Conservation (phyloP, 257 asterid species). For the Euphrasia confusa region DNA sequence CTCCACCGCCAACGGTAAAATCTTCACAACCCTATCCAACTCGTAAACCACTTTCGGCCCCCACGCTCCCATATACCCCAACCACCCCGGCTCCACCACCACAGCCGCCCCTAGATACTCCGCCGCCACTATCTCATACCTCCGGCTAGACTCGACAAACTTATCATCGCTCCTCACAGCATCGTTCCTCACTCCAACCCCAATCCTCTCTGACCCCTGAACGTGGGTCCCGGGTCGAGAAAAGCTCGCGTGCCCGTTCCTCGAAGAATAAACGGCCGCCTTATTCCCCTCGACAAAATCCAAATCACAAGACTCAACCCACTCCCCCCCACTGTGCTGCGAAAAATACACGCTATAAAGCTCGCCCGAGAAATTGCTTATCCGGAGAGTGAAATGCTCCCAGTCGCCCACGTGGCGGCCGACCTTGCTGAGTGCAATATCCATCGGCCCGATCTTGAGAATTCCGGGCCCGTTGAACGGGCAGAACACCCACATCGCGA, state of each 20-base stretch:
- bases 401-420: conserved; percentile 96
- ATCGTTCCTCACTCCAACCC: conserved; percentile 85
- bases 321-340: conserved; percentile 91
- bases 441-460: conserved; percentile 56
- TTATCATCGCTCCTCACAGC: conserved; percentile 43
- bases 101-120: conserved; percentile 69
- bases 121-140: conserved; percentile 75
- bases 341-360: conserved; percentile 83
- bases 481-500: conserved; percentile 83
- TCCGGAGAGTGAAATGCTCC: conserved; percentile 91
- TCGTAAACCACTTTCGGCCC: conserved; percentile 71
- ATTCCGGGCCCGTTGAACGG: conserved; percentile 92
- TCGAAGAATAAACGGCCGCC: conserved; percentile 69
- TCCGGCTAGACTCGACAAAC: conserved; percentile 59
- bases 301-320: conserved; percentile 69
- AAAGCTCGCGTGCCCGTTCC: conserved; percentile 78
- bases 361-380: conserved; percentile 85
- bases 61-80: conserved; percentile 86
- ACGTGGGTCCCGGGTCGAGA: conserved; percentile 77
- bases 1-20: conserved; percentile 46
- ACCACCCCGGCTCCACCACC: conserved; percentile 68
- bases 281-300: conserved; percentile 79
- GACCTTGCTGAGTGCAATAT: conserved; percentile 49
- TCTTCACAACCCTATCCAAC: conserved; percentile 45
- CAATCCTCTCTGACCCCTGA: conserved; percentile 75